Conservation (phyloP, 805 yeast species). For the Candida saitoana region DNA sequence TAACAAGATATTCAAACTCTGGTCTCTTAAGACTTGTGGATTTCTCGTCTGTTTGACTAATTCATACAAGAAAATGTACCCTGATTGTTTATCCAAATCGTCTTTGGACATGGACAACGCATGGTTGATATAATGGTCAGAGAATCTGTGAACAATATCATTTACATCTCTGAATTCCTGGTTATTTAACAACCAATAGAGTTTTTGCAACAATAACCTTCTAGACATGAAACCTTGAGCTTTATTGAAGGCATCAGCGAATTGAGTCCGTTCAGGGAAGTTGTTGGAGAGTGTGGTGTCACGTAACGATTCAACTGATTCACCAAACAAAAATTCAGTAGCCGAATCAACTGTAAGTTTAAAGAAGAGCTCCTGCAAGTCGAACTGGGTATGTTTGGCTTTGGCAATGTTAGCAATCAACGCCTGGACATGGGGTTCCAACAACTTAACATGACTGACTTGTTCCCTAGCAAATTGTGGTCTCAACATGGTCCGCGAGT, state of each 20-base stretch:
- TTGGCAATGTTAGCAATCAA: slow-evolving; percentile 22
- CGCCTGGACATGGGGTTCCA: slow-evolving; percentile 29
- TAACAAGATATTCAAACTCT: slow-evolving; percentile 37
- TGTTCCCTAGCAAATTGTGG: slow-evolving; percentile 40
- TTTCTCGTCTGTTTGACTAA: slow-evolving; percentile 37
- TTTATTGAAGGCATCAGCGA: slow-evolving; percentile 27
- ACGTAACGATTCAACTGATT: slow-evolving; percentile 26
- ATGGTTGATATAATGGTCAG: slow-evolving; percentile 26
- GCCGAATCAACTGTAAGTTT: slow-evolving; percentile 38
- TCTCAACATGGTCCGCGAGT: slow-evolving; percentile 33
- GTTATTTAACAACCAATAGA: slow-evolving; percentile 22
- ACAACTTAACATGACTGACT: slow-evolving; percentile 29
- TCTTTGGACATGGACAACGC: slow-evolving; percentile 25
- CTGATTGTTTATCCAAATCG: slow-evolving; percentile 26
- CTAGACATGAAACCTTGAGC: slow-evolving; percentile 31
- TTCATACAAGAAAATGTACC: slow-evolving; percentile 38
- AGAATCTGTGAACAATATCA: slow-evolving; percentile 29
- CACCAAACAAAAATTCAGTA: slow-evolving; percentile 41
- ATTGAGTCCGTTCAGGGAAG: slow-evolving; percentile 22
- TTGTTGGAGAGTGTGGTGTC: slow-evolving; percentile 16
- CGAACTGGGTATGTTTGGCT: slow-evolving; percentile 17
- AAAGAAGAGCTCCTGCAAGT: slow-evolving; percentile 32
- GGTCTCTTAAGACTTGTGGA: slow-evolving; percentile 35
- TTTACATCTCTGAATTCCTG: slow-evolving; percentile 28
- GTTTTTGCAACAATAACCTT: slow-evolving; percentile 27